Conservation (phyloP, 2,329 filamentous ascomycete genomes). For the Fusarium dlaminii region DNA sequence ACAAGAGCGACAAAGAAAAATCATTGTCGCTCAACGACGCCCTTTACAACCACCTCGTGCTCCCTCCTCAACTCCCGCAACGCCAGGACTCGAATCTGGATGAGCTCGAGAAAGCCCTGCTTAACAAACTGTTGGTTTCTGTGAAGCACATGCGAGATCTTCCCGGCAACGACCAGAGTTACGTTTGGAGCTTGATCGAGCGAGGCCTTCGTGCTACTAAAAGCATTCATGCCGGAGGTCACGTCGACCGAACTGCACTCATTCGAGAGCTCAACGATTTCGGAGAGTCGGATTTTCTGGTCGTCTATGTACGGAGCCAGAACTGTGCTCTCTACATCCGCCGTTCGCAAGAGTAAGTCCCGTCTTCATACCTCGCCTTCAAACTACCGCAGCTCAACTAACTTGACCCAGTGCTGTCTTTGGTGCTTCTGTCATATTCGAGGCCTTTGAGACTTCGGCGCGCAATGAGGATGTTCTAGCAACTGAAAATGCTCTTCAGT, state of each 20-base stretch:
- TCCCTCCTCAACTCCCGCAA: slow-evolving; percentile 38
- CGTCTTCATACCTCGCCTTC: neutral
- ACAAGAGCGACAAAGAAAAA: neutral
- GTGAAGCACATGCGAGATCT: slow-evolving; percentile 29
- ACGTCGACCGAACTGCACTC: slow-evolving; percentile 30
- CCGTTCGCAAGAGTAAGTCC: slow-evolving; percentile 41
- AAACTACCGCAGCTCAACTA: neutral
- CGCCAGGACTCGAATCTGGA: slow-evolving; percentile 23
- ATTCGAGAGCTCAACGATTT: slow-evolving; percentile 26
- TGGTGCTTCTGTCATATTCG: slow-evolving; percentile 51
- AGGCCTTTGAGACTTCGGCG: slow-evolving; percentile 70
- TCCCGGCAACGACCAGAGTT: slow-evolving; percentile 13
- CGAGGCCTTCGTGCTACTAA: slow-evolving; percentile 35
- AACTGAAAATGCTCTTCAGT: slow-evolving; percentile 60
- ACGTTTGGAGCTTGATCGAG: slow-evolving; percentile 27
- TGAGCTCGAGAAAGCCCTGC: slow-evolving; percentile 23
- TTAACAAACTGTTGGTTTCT: slow-evolving; percentile 24
- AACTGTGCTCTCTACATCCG: slow-evolving; percentile 48
- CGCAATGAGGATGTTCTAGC: slow-evolving; percentile 61
- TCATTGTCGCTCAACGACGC: slow-evolving; percentile 25
- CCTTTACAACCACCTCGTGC: slow-evolving; percentile 38
- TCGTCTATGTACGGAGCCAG: slow-evolving; percentile 39
- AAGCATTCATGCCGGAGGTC: slow-evolving; percentile 21
- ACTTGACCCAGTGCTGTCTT: slow-evolving; percentile 32
- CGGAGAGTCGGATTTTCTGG: slow-evolving; percentile 25